Percentiles rank a stretch among this genome's conserved stretches.
Conservation (phyloP, 116 monocot species). For the Iris pallida region DNA sequence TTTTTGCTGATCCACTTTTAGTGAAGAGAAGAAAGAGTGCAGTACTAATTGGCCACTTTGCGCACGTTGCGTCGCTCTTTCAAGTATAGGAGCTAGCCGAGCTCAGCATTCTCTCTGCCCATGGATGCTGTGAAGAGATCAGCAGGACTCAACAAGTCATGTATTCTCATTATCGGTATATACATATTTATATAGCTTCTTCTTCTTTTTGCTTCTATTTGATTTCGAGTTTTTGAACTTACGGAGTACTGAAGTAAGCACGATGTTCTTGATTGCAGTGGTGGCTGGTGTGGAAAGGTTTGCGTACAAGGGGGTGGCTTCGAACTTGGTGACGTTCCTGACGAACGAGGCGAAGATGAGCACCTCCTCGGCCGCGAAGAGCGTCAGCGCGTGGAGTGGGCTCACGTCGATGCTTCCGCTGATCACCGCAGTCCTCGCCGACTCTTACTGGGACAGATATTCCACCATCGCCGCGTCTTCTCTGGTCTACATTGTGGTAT, state of each 20-base stretch:
- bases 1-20: too few species aligned
- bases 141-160: conserved; percentile 48
- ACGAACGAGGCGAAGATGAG: conserved; percentile 66
- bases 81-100: too few species aligned
- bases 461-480: conserved; percentile 69
- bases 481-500: conserved; percentile 66
- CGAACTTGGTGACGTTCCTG: conserved; percentile 87
- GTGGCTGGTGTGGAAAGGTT: conserved; percentile 89
- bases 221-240: not conserved
- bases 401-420: conserved; percentile 94
- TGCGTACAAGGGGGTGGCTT: conserved; percentile 91
- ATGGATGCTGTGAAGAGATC: conserved; percentile 8
- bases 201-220: too few species aligned
- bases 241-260: not conserved
- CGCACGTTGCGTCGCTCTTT: too few species aligned
- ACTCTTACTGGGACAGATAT: conserved; percentile 82
- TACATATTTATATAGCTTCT: not conserved
- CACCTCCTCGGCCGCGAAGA: conserved; percentile 79
- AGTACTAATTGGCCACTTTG: too few species aligned
- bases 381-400: conserved; percentile 71
- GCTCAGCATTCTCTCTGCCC: too few species aligned
- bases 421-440: conserved; percentile 60
- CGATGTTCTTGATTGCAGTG: conserved; percentile 33
- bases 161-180: conserved; percentile 76
- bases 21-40: too few species aligned